These are phyloP conservation scores for Rubia occidens DNA, from an alignment of 305 asterid genomes.

Conservation along the genomic window DNA sequence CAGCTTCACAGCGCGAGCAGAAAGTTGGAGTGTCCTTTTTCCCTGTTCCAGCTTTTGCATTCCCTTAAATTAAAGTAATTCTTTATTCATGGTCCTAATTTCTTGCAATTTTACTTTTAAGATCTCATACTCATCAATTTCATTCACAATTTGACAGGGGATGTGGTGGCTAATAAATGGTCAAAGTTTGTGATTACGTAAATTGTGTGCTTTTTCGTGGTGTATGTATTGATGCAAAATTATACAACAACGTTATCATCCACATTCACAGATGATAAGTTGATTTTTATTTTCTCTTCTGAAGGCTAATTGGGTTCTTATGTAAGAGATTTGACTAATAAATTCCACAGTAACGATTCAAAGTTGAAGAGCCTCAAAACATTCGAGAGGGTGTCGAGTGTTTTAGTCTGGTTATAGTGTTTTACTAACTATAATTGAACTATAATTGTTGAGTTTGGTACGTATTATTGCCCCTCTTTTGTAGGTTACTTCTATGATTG, in stretches of 20 bases:
- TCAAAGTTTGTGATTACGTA: slow-evolving; percentile 10
- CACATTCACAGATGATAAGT: slow-evolving; percentile 38
- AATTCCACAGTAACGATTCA: slow-evolving; percentile 16
- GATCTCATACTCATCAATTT: not conserved
- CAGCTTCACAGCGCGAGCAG: not conserved
- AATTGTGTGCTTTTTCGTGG: slow-evolving; percentile 17
- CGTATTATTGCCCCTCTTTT: too few relatives aligned
- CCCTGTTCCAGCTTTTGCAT: slow-evolving; percentile 49
- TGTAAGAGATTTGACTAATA: slow-evolving; percentile 23
- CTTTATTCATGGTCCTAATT: not conserved
- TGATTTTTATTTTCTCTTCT: slow-evolving; percentile 25
- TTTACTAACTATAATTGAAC: too few relatives aligned
- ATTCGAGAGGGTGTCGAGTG: not conserved
- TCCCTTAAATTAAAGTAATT: slow-evolving; percentile 43
- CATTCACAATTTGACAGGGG: slow-evolving; percentile 12
- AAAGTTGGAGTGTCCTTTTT: slow-evolving; percentile 20
- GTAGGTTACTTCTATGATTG: too few relatives aligned
- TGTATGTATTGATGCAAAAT: slow-evolving; percentile 13
- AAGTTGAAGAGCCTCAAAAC: slow-evolving; percentile 16
- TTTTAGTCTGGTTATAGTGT: too few relatives aligned
- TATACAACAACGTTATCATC: slow-evolving; percentile 18
- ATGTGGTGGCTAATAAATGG: slow-evolving; percentile 17
- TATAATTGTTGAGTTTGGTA: too few relatives aligned
- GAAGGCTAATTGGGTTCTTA: slow-evolving; percentile 33
- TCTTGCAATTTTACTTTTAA: not conserved